Conservation (phyloP, 2,329 filamentous ascomycete species). For the Fusarium coicis region DNA sequence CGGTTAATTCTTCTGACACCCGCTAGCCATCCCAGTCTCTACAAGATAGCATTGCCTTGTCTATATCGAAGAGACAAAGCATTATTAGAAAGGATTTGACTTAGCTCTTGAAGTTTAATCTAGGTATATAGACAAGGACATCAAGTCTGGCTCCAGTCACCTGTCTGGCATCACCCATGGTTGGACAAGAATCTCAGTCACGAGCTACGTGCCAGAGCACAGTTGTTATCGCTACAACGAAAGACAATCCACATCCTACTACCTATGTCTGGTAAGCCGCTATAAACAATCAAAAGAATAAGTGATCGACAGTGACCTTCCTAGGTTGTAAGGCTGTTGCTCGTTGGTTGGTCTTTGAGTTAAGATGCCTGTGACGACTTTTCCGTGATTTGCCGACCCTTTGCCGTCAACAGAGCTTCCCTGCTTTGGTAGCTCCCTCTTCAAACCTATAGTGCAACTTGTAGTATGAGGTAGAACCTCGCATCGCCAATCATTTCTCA, state of each 20-base stretch:
- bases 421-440: slow-evolving; percentile 28
- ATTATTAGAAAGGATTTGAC: not conserved
- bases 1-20: too few relatives aligned
- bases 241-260: not conserved
- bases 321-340: slow-evolving; percentile 13
- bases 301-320: slow-evolving; percentile 22
- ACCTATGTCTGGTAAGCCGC: not conserved
- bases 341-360: slow-evolving; percentile 8
- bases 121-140: not conserved
- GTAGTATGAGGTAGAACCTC: slow-evolving; percentile 9
- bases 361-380: slow-evolving; percentile 8
- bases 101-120: not conserved
- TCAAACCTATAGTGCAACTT: slow-evolving; percentile 8
- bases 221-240: not conserved
- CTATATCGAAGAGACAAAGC: not conserved
- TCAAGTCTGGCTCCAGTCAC: not conserved
- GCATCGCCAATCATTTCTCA: slow-evolving; percentile 35
- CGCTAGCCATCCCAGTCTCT: not conserved
- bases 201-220: not conserved
- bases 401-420: slow-evolving; percentile 39
- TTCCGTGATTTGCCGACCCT: slow-evolving; percentile 45
- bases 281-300: not conserved
- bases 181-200: not conserved
- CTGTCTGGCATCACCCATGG: not conserved
- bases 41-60: not conserved